Evolutionary conservation across 148 eudicot species (phyloP), one percentile per base, ranked within the genome.

Genomic region (Euryodendron excelsum): DNA sequence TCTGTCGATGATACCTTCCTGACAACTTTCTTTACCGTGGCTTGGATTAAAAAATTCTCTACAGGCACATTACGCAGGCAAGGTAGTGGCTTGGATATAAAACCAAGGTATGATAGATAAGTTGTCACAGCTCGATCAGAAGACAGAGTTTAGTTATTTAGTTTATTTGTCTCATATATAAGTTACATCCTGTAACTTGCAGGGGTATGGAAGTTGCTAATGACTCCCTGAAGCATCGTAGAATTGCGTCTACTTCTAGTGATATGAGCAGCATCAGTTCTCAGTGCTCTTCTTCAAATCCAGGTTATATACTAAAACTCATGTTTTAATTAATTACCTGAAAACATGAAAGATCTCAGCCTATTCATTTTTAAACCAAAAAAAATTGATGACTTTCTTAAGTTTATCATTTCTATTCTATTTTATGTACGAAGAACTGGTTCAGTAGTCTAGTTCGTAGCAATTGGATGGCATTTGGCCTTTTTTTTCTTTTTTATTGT

Each of bases 261-360:
- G 98, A 94, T 85, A 30, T 89, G 88, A 86, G 88, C 80, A 77
- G 85, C 82, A 63, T 83, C 44, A 83, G 86, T 76, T 84, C 91
- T 75, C 87, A 86, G 82, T 74, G 79, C 75, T 78, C 89, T 82
- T 82, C 91, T 58, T 69, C 84, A 62, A 89, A 59, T 85, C 67
- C 83, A 89, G 96, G 98, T 93, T 74, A 65, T 65, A 15, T 25
- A 59, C 37, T 52, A 28, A 45, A 58, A 23, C n/a, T n/a, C n/a
- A n/a, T 62, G 11, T 72, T 68, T 69, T 33, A 44, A 15, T 48
- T 30, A 14, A 48, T 55, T 47, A 21, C 34, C 72, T 41, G 21
- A 56, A 68, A 25, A 10, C n/a, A 33, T 28, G 47, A n/a, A n/a
- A n/a, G 39, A 52, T 72, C 23, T 55, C 1, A 12, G 63, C 30